phyloP scores from a whole-genome alignment of 257 asterid genomes.

The Gentiana straminea region DNA sequence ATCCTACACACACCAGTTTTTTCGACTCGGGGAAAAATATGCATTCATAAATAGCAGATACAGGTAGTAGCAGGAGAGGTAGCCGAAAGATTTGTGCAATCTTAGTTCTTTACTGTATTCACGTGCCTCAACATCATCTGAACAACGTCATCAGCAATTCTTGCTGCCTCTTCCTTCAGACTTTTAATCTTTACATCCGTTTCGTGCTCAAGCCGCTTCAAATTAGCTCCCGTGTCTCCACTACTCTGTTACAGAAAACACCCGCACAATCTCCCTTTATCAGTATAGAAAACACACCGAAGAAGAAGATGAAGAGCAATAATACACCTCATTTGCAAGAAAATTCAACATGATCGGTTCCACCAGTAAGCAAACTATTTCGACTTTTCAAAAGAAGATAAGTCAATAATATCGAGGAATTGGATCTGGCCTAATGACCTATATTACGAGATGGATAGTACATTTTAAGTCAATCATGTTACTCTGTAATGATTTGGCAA shows the following conservation, averaged over 20 bases:
- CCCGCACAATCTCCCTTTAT: background rate
- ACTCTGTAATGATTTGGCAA: background rate
- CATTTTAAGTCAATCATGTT: background rate
- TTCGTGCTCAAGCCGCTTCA: constrained; percentile 83
- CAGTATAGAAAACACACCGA: too few relatives aligned
- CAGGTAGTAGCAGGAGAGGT: too few relatives aligned
- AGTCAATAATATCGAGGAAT: background rate
- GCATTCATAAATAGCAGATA: too few relatives aligned
- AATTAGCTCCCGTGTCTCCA: constrained; percentile 69
- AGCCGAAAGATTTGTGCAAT: constrained; percentile 3
- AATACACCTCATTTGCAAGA: too few relatives aligned
- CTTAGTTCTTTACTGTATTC: constrained; percentile 64
- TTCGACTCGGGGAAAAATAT: too few relatives aligned
- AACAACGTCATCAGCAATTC: constrained; percentile 64
- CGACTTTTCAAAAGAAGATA: too few relatives aligned
- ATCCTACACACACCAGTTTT: too few relatives aligned
- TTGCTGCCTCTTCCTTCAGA: constrained; percentile 55
- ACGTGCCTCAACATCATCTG: constrained; percentile 86
- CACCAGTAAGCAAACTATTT: too few relatives aligned
- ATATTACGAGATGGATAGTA: too few relatives aligned
- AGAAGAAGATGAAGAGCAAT: too few relatives aligned
- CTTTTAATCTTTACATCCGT: constrained; percentile 56
- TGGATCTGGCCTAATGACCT: too few relatives aligned
- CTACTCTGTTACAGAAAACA: constrained; percentile 15
- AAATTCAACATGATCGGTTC: too few relatives aligned